Evolutionary conservation across 257 asterid species (phyloP).

Genomic region (Solanum appendiculatum): DNA sequence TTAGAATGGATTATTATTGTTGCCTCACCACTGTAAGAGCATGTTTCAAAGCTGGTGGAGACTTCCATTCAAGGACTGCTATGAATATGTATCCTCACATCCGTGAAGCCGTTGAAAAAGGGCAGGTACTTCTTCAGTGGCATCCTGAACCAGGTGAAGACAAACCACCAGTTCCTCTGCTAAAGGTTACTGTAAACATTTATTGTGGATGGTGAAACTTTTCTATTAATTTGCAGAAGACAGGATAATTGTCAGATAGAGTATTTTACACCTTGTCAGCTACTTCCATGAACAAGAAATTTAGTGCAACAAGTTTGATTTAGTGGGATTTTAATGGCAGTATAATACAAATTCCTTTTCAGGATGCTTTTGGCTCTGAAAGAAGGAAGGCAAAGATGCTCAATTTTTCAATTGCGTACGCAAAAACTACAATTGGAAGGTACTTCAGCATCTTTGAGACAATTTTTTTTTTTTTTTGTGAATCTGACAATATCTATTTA

Average conservation of each 20-base stretch:
- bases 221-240: not conserved
- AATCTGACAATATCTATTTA: not conserved
- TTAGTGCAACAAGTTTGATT: not conserved
- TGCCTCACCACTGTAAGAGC: conserved; percentile 40
- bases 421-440: conserved; percentile 90
- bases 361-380: conserved; percentile 97
- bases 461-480: not conserved
- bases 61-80: conserved; percentile 97
- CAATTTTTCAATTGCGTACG: conserved; percentile 94
- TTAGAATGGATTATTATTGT: not conserved
- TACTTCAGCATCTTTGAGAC: conserved; percentile 4
- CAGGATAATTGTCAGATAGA: not conserved
- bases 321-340: not conserved
- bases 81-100: conserved; percentile 97
- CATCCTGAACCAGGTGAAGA: conserved; percentile 78
- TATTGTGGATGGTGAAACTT: no score
- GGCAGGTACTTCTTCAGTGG: conserved; percentile 94
- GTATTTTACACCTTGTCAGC: not conserved
- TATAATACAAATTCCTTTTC: not conserved
- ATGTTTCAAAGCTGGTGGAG: conserved; percentile 98
- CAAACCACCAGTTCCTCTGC: conserved; percentile 86
- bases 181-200: conserved; percentile 47
- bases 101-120: conserved; percentile 62
- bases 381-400: conserved; percentile 99
- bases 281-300: not conserved